Conservation (phyloP, 2,329 filamentous ascomycete species). For the Botrytis tulipae region DNA sequence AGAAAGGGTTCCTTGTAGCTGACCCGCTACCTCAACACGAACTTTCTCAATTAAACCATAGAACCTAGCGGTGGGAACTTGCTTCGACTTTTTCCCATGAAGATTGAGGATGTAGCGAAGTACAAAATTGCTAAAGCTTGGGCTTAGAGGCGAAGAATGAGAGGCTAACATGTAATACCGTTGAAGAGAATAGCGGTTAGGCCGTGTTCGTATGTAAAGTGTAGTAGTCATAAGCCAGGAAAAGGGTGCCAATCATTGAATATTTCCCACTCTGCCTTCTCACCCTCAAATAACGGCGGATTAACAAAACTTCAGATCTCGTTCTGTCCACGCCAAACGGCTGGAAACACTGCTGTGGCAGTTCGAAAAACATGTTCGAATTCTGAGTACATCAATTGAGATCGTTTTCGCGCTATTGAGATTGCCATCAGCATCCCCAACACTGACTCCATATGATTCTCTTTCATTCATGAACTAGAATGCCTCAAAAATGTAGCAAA, state of each 20-base stretch:
- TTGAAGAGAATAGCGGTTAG: neutral
- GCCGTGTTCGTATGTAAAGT: neutral
- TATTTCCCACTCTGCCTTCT: neutral
- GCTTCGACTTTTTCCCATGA: neutral
- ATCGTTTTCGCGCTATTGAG: neutral
- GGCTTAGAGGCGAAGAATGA: neutral
- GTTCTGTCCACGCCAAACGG: neutral
- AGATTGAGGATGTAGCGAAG: neutral
- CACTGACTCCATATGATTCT: neutral
- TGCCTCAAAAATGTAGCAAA: neutral
- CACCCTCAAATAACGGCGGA: neutral
- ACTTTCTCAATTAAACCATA: neutral
- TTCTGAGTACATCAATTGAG: neutral
- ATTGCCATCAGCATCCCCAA: neutral
- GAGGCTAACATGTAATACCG: neutral
- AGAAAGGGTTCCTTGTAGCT: neutral
- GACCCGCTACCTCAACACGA: neutral
- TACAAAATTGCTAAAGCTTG: neutral
- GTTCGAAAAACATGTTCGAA: neutral
- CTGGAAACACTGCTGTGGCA: neutral
- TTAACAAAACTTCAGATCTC: neutral
- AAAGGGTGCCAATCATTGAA: neutral
- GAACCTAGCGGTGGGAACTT: neutral
- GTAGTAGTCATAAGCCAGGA: neutral
- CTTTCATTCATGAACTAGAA: neutral